Evolutionary conservation across 148 eudicot genomes (phyloP), one percentile per base, ranked within the genome.

Genomic region (Silene conica): DNA sequence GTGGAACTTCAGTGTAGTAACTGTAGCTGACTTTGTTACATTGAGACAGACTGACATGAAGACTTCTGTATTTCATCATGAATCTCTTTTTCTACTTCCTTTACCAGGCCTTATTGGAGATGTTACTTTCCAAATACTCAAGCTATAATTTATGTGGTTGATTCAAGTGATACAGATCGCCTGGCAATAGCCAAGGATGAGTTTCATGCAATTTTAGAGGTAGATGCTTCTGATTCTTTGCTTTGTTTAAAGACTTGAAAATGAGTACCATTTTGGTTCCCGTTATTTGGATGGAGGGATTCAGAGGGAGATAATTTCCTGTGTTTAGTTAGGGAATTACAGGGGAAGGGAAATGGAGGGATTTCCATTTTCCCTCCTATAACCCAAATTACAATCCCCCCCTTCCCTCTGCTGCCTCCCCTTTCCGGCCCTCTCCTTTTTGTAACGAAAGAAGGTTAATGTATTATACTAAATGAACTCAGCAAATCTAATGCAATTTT

Each of bases 51-150:
- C 13, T 71, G n/a, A 66, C 63, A 28, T n/a, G 28, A 22, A 61
- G 19, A 31, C 46, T 34, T 50, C 14, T 50, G 23, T 52, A 63
- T 43, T 67, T 12, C 28, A 25, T 74, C 72, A 43, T 50, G 50
- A 34, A 72, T 78, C 61, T 54, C 48, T 50, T 48, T 21, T 63
- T 34, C 1, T 15, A 13, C 12, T 48, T 56, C 16, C 20, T 63
- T 50, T 41, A 45, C 46, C 79, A 96, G 99, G 88, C 99, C 99
- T 25, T 96, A 96, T 52, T 96, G 99, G 99, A 90, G 99, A 81
- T 96, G 99, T 81, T 96, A 96, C 79, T 96, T 96, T 75, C 99
- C 97, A 68, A 96, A 96, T 79, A 96, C 99, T 76, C 99, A 96
- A 85, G 99, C 99, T 41, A 89, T 96, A 52, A 92, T 96, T 69